These are phyloP conservation scores for Symbiotaphrina buchneri DNA, from an alignment of 495 filamentous ascomycete genomes.

Conservation along the genomic window DNA sequence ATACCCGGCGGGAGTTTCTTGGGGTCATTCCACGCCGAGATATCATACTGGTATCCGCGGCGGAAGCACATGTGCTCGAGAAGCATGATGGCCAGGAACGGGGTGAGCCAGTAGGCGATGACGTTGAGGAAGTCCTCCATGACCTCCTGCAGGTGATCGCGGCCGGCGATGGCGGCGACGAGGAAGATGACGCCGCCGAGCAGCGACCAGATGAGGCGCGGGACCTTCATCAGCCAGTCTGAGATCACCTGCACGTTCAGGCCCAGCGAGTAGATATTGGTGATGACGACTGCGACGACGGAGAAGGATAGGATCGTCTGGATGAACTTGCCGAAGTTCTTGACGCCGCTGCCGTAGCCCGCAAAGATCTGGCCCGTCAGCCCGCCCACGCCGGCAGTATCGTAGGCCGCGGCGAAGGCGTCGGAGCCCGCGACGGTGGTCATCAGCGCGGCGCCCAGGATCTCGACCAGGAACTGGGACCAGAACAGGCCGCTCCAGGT, in stretches of 20 bases:
- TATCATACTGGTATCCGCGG: conserved; percentile 20
- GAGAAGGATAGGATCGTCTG: conserved; percentile 28
- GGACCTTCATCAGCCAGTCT: conserved; percentile 14
- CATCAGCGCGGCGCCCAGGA: conserved; percentile 38
- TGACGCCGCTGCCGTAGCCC: conserved; percentile 32
- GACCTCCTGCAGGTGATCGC: conserved; percentile 17
- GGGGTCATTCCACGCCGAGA: conserved; percentile 26
- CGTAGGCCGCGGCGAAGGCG: conserved; percentile 27
- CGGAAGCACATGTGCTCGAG: conserved; percentile 38
- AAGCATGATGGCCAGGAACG: conserved; percentile 32
- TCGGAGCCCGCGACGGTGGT: conserved; percentile 28
- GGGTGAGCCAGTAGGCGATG: conserved; percentile 35
- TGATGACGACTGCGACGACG: conserved; percentile 20
- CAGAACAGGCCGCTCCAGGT: conserved; percentile 24
- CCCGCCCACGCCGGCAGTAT: conserved; percentile 31
- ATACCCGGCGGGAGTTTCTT: conserved; percentile 21
- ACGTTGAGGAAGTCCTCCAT: conserved; percentile 31
- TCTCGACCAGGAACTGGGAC: conserved; percentile 25
- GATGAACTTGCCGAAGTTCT: conserved; percentile 33
- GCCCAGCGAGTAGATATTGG: conserved; percentile 26
- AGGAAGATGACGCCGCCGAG: conserved; percentile 19
- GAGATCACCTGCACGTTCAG: conserved; percentile 33
- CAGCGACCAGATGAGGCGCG: conserved; percentile 24
- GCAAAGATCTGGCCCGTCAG: conserved; percentile 20
- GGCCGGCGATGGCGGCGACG: conserved; percentile 21